These are phyloP conservation scores for Neurospora cerealis DNA, from an alignment of 495 filamentous ascomycete genomes.

Conservation along the genomic window DNA sequence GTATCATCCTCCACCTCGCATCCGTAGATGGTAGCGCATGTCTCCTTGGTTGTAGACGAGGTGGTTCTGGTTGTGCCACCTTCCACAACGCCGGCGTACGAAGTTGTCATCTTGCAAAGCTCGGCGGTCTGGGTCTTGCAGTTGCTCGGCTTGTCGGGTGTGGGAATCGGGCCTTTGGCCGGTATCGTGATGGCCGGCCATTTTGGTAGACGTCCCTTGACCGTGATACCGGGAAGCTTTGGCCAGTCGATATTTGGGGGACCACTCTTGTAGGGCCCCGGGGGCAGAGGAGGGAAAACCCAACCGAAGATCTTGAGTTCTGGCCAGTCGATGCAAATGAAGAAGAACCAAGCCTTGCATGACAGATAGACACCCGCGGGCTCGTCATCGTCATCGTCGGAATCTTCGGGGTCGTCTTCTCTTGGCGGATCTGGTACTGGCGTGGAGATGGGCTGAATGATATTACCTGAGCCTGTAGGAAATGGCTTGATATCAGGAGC, in stretches of 20 bases:
- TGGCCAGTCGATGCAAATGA: background rate
- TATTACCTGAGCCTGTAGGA: too few relatives aligned
- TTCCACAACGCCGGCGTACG: background rate
- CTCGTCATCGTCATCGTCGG: background rate
- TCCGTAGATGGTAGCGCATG: constrained; percentile 3
- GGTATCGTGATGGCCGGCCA: constrained; percentile 16
- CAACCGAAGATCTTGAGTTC: background rate
- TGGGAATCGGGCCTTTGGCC: constrained; percentile 2
- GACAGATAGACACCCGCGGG: background rate
- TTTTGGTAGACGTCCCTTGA: constrained; percentile 4
- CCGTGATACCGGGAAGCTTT: constrained; percentile 3
- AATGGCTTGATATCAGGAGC: too few relatives aligned
- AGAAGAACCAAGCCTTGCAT: constrained; percentile 1
- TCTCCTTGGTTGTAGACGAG: background rate
- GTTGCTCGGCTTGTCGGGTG: background rate
- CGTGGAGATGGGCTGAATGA: too few relatives aligned
- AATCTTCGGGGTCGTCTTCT: background rate
- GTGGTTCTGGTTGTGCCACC: background rate
- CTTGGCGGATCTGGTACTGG: background rate
- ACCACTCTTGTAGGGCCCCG: background rate
- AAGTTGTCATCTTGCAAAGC: constrained; percentile 2
- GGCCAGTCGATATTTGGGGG: background rate
- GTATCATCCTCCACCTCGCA: background rate
- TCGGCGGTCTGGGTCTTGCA: constrained; percentile 7
- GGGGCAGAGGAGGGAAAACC: constrained; percentile 6